These are phyloP conservation scores for Colletotrichum limetticola DNA, from an alignment of 2,329 filamentous ascomycete species.

Conservation along the genomic window DNA sequence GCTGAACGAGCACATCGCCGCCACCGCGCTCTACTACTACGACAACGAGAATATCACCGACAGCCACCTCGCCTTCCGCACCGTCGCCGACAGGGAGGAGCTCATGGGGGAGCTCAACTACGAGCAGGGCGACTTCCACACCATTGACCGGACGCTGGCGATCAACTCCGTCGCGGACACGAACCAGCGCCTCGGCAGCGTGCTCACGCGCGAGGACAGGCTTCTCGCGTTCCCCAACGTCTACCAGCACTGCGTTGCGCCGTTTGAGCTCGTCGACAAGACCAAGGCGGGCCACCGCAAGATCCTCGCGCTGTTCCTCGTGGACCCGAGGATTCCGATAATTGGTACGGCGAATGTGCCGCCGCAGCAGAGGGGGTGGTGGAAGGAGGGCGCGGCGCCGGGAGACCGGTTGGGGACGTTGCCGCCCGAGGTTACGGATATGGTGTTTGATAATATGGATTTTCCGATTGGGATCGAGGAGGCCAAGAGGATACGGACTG, in stretches of 20 bases:
- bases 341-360: slow-evolving; percentile 57
- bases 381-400: slow-evolving; percentile 37
- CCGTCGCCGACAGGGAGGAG: slow-evolving; percentile 46
- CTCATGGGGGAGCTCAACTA: slow-evolving; percentile 40
- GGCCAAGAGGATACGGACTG: slow-evolving; percentile 39
- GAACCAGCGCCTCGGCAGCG: slow-evolving; percentile 57
- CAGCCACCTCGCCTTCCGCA: slow-evolving; percentile 61
- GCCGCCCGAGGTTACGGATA: slow-evolving; percentile 38
- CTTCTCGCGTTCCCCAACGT: slow-evolving; percentile 67
- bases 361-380: slow-evolving; percentile 55
- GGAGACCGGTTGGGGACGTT: neutral
- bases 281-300: slow-evolving; percentile 66
- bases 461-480: slow-evolving; percentile 38
- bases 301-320: slow-evolving; percentile 69
- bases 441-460: slow-evolving; percentile 38
- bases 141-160: slow-evolving; percentile 49
- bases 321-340: slow-evolving; percentile 63
- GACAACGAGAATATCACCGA: slow-evolving; percentile 69
- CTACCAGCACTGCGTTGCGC: slow-evolving; percentile 61
- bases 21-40: slow-evolving; percentile 72
- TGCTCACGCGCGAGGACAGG: slow-evolving; percentile 58
- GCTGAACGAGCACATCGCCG: slow-evolving; percentile 72
- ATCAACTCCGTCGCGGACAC: slow-evolving; percentile 37
- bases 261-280: slow-evolving; percentile 63
- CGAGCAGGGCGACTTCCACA: slow-evolving; percentile 46